Evolutionary conservation across 202 grass and related monocot genomes (phyloP).

Genomic region (Elaeis oleifera): DNA sequence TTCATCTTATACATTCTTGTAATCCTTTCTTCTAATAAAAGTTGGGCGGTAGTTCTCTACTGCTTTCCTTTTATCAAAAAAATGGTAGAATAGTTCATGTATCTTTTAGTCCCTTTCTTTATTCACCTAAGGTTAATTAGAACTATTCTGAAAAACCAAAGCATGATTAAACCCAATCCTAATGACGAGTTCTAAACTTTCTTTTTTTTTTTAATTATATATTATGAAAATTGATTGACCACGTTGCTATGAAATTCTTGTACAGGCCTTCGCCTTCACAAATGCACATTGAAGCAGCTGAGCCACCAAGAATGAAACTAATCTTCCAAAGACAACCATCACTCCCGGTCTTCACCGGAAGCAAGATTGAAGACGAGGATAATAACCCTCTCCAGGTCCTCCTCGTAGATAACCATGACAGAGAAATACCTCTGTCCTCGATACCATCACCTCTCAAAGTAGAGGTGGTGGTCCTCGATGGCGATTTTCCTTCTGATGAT

Average conservation of each 20-base stretch:
- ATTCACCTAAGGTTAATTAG: too few species aligned
- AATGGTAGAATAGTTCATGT: too few species aligned
- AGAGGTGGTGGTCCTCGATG: constrained; percentile 63
- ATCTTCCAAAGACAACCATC: constrained; percentile 34
- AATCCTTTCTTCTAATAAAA: too few species aligned
- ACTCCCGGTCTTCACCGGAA: constrained; percentile 63
- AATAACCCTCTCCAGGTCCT: constrained; percentile 42
- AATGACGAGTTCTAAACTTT: too few species aligned
- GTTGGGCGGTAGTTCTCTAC: too few species aligned
- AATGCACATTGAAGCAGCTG: constrained; percentile 10
- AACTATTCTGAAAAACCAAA: too few species aligned
- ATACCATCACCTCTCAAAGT: constrained; percentile 37
- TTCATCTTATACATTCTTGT: too few species aligned
- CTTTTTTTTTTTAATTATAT: too few species aligned
- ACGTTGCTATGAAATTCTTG: neutral
- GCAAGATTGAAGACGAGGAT: constrained; percentile 49
- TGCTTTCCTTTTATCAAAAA: too few species aligned
- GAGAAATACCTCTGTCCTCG: neutral
- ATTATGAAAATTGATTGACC: too few species aligned
- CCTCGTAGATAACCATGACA: constrained; percentile 25
- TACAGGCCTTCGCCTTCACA: constrained; percentile 21
- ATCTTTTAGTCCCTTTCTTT: too few species aligned
- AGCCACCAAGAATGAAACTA: constrained; percentile 35
- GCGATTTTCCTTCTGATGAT: constrained; percentile 43
- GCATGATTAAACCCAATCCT: too few species aligned